Evolutionary conservation across 352 stramenopile species (phyloP).

Genomic region (Phytophthora nicotianae): DNA sequence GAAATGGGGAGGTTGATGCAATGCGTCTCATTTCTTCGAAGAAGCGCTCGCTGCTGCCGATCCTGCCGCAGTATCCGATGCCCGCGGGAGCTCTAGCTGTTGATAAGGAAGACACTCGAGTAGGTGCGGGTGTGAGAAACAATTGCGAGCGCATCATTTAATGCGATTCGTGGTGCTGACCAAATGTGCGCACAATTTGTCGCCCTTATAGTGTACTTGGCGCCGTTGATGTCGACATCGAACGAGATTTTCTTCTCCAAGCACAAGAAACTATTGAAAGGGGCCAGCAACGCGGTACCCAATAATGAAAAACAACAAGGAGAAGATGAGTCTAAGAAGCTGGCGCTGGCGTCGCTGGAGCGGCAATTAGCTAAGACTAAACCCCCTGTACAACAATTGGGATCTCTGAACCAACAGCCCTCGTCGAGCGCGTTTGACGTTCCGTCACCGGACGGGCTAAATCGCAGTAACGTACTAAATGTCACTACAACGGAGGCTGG

Average conservation of each 20-base stretch:
- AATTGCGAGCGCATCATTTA: not conserved
- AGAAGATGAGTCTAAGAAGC: constrained; percentile 12
- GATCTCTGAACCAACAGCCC: constrained; percentile 14
- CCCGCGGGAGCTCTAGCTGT: constrained; percentile 31
- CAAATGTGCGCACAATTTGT: not conserved
- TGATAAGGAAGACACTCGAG: constrained; percentile 33
- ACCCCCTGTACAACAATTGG: constrained; percentile 6
- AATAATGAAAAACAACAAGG: constrained; percentile 3
- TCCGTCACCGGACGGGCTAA: constrained; percentile 8
- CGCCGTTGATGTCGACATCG: constrained; percentile 41
- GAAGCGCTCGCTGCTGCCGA: constrained; percentile 21
- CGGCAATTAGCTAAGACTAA: constrained; percentile 16
- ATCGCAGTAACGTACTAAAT: not conserved
- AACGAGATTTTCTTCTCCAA: constrained; percentile 52
- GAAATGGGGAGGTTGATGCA: not conserved
- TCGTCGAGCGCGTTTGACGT: constrained; percentile 27
- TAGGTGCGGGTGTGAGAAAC: constrained; percentile 33
- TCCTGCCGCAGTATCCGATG: constrained; percentile 28
- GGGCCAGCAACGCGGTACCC: not conserved
- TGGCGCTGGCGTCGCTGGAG: constrained; percentile 22
- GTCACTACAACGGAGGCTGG: not conserved
- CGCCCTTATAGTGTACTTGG: constrained; percentile 40
- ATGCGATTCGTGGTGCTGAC: not conserved
- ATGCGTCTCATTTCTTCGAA: not conserved
- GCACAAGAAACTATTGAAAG: constrained; percentile 30